Conservation (phyloP, 768 basidiomycete genomes). For the Tulasnella sp. region DNA sequence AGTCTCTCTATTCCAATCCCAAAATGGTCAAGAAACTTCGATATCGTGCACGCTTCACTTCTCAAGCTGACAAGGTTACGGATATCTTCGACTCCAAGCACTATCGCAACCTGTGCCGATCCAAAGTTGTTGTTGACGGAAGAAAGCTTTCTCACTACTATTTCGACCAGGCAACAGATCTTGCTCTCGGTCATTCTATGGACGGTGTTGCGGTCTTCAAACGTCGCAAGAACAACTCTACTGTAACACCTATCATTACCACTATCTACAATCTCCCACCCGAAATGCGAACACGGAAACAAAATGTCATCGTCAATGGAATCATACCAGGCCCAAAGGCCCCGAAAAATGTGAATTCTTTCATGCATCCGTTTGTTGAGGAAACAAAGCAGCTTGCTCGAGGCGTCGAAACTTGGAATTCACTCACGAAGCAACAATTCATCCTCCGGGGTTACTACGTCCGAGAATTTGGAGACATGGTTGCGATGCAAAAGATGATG, state of each 20-base stretch:
- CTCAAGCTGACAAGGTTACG: not conserved
- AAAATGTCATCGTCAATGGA: constrained; percentile 29
- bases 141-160: not conserved
- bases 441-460: constrained; percentile 19
- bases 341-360: constrained; percentile 31
- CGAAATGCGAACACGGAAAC: constrained; percentile 25
- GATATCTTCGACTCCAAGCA: constrained; percentile 1
- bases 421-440: constrained; percentile 21
- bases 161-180: not conserved
- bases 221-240: not conserved
- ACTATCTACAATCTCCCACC: constrained; percentile 35
- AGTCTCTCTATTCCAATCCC: not conserved
- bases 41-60: not conserved
- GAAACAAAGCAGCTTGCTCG: constrained; percentile 27
- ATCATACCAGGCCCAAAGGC: constrained; percentile 36
- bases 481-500: constrained; percentile 25
- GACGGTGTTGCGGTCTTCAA: constrained; percentile 6
- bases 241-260: constrained; percentile 23
- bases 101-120: not conserved
- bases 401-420: constrained; percentile 27
- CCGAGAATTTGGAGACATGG: constrained; percentile 26
- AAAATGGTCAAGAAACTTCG: not conserved
- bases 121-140: not conserved
- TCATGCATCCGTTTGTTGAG: constrained; percentile 27
- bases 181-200: constrained; percentile 3